These are phyloP conservation scores for Lasiodiplodia citricola DNA, from an alignment of 2,329 filamentous ascomycete genomes.

Conservation along the genomic window DNA sequence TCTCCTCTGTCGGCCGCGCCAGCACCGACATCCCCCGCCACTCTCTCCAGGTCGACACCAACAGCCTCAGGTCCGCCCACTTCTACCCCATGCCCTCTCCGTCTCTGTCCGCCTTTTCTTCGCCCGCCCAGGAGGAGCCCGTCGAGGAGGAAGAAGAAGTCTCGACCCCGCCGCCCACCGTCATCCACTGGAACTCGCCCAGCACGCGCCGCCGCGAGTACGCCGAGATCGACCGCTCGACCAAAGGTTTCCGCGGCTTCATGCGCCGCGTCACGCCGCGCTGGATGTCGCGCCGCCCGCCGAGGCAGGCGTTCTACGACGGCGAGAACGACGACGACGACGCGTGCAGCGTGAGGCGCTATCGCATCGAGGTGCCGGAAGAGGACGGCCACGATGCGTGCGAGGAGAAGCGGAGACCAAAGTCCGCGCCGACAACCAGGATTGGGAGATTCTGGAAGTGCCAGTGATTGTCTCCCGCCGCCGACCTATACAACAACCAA, in stretches of 20 bases:
- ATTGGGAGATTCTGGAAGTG: conserved; percentile 1
- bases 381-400: conserved; percentile 27
- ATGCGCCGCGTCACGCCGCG: conserved; percentile 39
- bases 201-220: conserved; percentile 43
- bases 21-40: conserved; percentile 18
- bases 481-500: neutral
- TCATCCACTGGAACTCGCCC: conserved; percentile 46
- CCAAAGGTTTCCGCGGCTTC: conserved; percentile 43
- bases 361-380: conserved; percentile 40
- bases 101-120: conserved; percentile 6
- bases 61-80: neutral
- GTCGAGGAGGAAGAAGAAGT: neutral
- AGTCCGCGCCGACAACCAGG: neutral
- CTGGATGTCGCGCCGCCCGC: conserved; percentile 37
- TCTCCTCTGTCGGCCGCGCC: conserved; percentile 4
- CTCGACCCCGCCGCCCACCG: conserved; percentile 34
- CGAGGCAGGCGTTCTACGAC: conserved; percentile 42
- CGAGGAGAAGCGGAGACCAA: conserved; percentile 11
- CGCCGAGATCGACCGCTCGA: conserved; percentile 44
- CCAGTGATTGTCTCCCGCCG: neutral
- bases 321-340: conserved; percentile 33
- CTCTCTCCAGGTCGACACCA: conserved; percentile 1
- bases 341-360: conserved; percentile 44
- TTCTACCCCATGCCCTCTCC: conserved; percentile 5
- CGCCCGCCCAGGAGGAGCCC: neutral